Base-by-base conservation (phyloP, 257 asterid genomes). In the Henckelia pumila region DNA sequence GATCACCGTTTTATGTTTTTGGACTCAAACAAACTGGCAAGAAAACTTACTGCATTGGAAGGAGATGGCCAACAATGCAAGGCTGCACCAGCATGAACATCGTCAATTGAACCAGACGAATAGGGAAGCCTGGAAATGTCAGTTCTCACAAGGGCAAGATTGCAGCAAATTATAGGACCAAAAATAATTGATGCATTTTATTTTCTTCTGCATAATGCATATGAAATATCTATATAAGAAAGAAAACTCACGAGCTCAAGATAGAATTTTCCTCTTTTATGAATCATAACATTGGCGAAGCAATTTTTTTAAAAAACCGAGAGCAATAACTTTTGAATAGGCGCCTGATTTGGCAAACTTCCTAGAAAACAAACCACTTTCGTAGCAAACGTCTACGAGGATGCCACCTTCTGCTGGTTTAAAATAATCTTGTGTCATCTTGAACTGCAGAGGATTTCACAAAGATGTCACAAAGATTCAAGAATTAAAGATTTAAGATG, bases 31-130 rank as follows among this genome's bases (percentile, higher is more conserved):
- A 47, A 16, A 56, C 20, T 49, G 23, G 20, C 5, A 33, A 37
- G 37, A 47, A 22, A 68, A 72, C 84, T 59, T 76, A 90, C 97
- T 19, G 96, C 99, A 81, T 85, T 90, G 40, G 97, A 93, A 53
- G 99, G 99, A 75, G 97, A 88, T 56, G 99, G 97, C 99, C 99
- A 93, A 81, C 97, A 93, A 75, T 93, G 99, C 78, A 93, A 78
- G 23, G 97, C 99, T 33, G 99, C 99, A 53, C 99, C 99, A 79
- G 99, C 99, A 78, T 90, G 97, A 56, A 90, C 96, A 61, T 95
- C 92, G 75, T 93, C 96, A 32, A 93, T 63, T 1, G 97, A 88
- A 77, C 95, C 91, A 58, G 96, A 93, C 20, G 91, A 47, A 76
- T 90, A 90, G 7, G 97, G 97, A 63, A 93, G 92, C 77, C 97